Percentiles rank a stretch among this genome's conserved stretches.
Conservation (phyloP, 306 rosid genomes). For the Cicer pinnatifidum region DNA sequence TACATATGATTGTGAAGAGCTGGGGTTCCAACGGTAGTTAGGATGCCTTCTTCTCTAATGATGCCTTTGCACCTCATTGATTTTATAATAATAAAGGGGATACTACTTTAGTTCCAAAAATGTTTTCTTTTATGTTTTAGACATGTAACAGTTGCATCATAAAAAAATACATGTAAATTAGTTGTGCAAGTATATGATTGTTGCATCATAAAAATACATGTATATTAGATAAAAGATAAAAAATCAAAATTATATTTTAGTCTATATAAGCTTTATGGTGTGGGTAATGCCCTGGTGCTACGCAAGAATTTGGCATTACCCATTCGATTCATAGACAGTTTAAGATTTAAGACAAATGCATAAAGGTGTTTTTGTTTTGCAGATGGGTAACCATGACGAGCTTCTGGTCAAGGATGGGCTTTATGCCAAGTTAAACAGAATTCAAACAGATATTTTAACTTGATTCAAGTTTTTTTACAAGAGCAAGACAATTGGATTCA, state of each 20-base stretch:
- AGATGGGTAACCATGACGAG: constrained; percentile 78
- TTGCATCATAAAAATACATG: background rate
- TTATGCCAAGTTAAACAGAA: constrained; percentile 58
- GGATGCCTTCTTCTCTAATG: too few species aligned
- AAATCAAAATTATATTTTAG: too few species aligned
- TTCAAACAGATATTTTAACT: constrained; percentile 47
- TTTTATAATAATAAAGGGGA: too few species aligned
- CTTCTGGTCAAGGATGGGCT: constrained; percentile 67
- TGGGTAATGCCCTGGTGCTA: background rate
- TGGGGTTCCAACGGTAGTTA: too few species aligned
- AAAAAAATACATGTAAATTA: too few species aligned
- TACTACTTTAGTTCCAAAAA: constrained; percentile 1
- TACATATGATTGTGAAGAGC: too few species aligned
- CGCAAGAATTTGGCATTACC: constrained; percentile 8
- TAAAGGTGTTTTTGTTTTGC: constrained; percentile 33
- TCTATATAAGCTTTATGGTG: background rate
- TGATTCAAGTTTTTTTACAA: constrained; percentile 14
- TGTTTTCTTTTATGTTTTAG: background rate
- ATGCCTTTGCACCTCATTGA: too few species aligned
- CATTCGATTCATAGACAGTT: background rate
- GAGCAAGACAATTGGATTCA: background rate
- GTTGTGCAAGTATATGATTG: background rate
- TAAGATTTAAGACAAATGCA: background rate
- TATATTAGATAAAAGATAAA: too few species aligned
- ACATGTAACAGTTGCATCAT: background rate